Conservation (phyloP, 192 early-diverging fungal genomes). For the Entophlyctis luteolus region DNA sequence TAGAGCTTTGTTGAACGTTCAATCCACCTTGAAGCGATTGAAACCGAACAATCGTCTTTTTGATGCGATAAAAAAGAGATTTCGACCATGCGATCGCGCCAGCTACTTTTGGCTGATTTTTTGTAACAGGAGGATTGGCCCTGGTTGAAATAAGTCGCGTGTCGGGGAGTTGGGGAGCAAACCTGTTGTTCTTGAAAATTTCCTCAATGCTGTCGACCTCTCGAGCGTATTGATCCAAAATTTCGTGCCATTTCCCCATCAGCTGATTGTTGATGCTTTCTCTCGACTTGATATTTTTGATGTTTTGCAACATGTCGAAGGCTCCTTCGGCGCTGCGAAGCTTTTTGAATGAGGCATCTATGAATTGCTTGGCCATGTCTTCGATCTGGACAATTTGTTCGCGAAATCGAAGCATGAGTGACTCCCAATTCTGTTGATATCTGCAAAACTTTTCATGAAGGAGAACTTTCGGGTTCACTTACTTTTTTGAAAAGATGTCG, state of each 20-base stretch:
- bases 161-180: background rate
- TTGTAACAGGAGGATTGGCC: conserved; percentile 53
- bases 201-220: conserved; percentile 64
- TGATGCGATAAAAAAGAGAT: conserved; percentile 56
- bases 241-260: conserved; percentile 67
- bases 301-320: conserved; percentile 62
- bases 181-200: conserved; percentile 58
- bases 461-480: background rate
- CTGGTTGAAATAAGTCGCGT: conserved; percentile 22
- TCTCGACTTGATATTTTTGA: conserved; percentile 59
- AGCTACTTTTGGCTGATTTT: conserved; percentile 61
- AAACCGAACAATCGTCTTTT: conserved; percentile 63
- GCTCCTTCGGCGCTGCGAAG: conserved; percentile 60
- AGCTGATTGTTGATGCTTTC: conserved; percentile 61
- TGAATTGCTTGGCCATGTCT: conserved; percentile 67
- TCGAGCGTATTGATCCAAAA: conserved; percentile 58
- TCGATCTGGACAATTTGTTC: conserved; percentile 65
- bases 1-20: no score
- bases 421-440: conserved; percentile 56
- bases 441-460: conserved; percentile 9
- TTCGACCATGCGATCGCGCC: conserved; percentile 59
- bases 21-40: conserved; percentile 55
- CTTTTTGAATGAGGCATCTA: conserved; percentile 63
- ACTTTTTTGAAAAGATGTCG: conserved; percentile 60
- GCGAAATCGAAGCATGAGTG: conserved; percentile 57